Evolutionary conservation across 2,329 filamentous ascomycete species (phyloP), one percentile per base, ranked within the genome.

Genomic region (Zymoseptoria tritici): DNA sequence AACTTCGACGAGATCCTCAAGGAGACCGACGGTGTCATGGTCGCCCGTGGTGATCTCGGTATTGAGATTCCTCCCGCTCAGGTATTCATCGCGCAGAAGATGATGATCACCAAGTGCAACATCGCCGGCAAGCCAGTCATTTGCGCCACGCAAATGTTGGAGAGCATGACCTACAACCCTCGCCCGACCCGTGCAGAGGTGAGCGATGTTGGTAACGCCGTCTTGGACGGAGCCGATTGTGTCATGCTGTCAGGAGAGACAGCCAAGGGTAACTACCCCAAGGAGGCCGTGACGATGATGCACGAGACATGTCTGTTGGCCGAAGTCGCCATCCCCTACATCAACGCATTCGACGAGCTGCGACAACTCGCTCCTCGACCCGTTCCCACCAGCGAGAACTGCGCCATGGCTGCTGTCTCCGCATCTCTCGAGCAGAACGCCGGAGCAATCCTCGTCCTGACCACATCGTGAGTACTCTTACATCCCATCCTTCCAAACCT

Each of bases 61-160:
- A 99, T 99, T 71, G 94, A 99, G 81, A 99, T 99, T 71, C 93
- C 94, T 55, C 93, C 94, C 63, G 91, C 93, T 66, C 94, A 99
- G 83, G 94, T 99, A 68, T 99, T 99, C 79, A 91, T 96, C 69
- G 94, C 94, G 59, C 94, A 99, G 84, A 99, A 99, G 89, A 99
- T 99, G 90, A 92, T 99, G 85, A 99, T 99, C 78, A 92, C 94
- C 79, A 97, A 97, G 87, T 99, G 94, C 86, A 99, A 99, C 83
- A 87, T 97, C 74, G 92, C 91, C 69, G 94, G 94, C 79, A 99
- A 99, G 85, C 94, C 94, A 68, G 92, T 93, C 77, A 97, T 99
- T 76, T 97, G 93, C 79, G 94, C 94, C 62, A 99, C 94, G 49
- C 94, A 99, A 83, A 99, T 99, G 94, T 85, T 99, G 69, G 94